Conservation (phyloP, 2,329 filamentous ascomycete species). For the Botryotinia calthae region DNA sequence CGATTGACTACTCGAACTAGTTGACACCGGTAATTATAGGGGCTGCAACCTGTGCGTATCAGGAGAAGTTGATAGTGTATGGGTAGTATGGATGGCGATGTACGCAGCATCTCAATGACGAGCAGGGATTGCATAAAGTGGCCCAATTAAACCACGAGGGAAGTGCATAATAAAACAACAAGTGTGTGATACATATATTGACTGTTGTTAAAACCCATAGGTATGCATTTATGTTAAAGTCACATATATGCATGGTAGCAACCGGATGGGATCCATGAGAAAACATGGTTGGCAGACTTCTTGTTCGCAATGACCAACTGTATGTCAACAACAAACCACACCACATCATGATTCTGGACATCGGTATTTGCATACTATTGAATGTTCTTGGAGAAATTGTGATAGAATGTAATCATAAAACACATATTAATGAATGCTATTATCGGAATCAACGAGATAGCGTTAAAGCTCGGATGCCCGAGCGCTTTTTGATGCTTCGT, state of each 20-base stretch:
- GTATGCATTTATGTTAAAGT: not conserved
- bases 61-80: not conserved
- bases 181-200: no score
- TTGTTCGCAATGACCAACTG: not conserved
- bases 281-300: no score
- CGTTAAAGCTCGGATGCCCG: not conserved
- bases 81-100: not conserved
- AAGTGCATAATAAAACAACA: not conserved
- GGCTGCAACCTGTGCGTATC: not conserved
- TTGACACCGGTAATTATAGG: not conserved
- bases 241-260: not conserved
- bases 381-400: not conserved
- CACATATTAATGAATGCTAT: not conserved
- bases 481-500: slow-evolving; percentile 1
- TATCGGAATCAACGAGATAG: not conserved
- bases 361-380: not conserved
- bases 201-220: not conserved
- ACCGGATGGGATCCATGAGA: not conserved
- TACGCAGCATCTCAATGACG: not conserved
- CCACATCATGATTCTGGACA: not conserved
- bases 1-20: no score
- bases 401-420: not conserved
- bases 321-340: not conserved
- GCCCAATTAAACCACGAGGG: not conserved
- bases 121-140: not conserved